Evolutionary conservation across 2,329 filamentous ascomycete species (phyloP).

Genomic region (Hymenoscyphus occultus): DNA sequence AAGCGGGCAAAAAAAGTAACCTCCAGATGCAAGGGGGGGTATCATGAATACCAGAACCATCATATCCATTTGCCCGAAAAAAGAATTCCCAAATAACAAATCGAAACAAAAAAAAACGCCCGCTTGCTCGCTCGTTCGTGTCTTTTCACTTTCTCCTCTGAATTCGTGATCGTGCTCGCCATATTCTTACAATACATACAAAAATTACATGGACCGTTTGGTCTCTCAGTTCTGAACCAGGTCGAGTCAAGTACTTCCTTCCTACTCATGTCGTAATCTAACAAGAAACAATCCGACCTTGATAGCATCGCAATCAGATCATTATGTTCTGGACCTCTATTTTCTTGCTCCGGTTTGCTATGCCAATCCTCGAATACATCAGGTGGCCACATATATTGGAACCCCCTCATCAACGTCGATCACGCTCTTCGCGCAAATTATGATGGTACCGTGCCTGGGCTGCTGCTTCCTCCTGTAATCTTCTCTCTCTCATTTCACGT

Average conservation of each 20-base stretch:
- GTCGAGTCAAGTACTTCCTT: not conserved
- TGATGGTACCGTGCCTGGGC: slow-evolving; percentile 8
- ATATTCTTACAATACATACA: slow-evolving; percentile 14
- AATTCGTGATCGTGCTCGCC: not conserved
- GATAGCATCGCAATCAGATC: not conserved
- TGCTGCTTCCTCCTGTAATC: slow-evolving; percentile 11
- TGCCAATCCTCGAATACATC: too few relatives aligned
- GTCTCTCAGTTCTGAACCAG: not conserved
- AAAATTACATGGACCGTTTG: not conserved
- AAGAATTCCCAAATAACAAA: not conserved
- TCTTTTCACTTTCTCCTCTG: not conserved
- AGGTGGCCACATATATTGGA: not conserved
- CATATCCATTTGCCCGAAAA: slow-evolving; percentile 10
- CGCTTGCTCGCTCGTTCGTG: not conserved
- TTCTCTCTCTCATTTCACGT: slow-evolving; percentile 15
- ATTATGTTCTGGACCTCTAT: not conserved
- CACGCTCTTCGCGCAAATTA: slow-evolving; percentile 11
- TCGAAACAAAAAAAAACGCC: slow-evolving; percentile 1
- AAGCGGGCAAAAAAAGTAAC: not conserved
- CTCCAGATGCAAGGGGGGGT: slow-evolving; percentile 9
- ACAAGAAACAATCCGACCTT: not conserved
- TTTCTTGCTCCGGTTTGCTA: not conserved
- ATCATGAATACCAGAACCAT: slow-evolving; percentile 14
- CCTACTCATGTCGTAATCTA: not conserved
- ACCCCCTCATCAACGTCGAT: slow-evolving; percentile 1